Percentiles rank a stretch among this genome's conserved stretches.
These are phyloP conservation scores for Monosporascus sp. DNA, from an alignment of 2,329 filamentous ascomycete species.

Conservation along the genomic window DNA sequence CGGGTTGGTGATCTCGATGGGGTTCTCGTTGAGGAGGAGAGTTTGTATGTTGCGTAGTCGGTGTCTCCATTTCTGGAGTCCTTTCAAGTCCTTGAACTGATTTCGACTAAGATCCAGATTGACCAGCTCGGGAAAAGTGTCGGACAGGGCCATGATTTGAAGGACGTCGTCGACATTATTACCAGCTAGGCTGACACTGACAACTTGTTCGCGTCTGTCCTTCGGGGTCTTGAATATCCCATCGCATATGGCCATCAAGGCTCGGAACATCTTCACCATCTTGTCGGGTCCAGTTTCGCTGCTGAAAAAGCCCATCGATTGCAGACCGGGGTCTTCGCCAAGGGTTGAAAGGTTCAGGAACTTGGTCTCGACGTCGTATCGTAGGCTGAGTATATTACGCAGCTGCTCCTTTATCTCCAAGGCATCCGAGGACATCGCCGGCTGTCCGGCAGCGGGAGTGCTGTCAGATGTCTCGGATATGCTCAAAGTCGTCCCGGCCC, in stretches of 20 bases:
- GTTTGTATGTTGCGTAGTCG: conserved; percentile 77
- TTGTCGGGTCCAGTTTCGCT: conserved; percentile 69
- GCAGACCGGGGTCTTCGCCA: conserved; percentile 64
- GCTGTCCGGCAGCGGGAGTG: conserved; percentile 34
- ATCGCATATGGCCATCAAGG: conserved; percentile 82
- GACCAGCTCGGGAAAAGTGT: conserved; percentile 77
- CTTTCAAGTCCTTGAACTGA: conserved; percentile 62
- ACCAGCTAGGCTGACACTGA: conserved; percentile 74
- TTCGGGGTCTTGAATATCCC: conserved; percentile 65
- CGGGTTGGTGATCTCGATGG: conserved; percentile 56
- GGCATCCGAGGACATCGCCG: conserved; percentile 44
- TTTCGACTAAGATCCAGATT: conserved; percentile 89
- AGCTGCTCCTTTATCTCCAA: conserved; percentile 64
- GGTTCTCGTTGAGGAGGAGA: conserved; percentile 72
- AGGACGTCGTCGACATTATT: conserved; percentile 72
- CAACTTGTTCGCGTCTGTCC: conserved; percentile 71
- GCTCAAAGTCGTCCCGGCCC: conserved; percentile 59
- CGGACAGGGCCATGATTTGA: conserved; percentile 68
- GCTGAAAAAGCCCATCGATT: conserved; percentile 70
- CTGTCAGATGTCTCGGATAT: conserved; percentile 42
- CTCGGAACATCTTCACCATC: conserved; percentile 93
- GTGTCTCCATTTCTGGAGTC: conserved; percentile 69
- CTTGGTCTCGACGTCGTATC: conserved; percentile 68
- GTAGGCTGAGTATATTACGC: conserved; percentile 62
- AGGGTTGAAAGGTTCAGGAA: conserved; percentile 79